Evolutionary conservation across 2,329 filamentous ascomycete genomes (phyloP), one percentile per base, ranked within the genome.

Genomic region (Paecilomyces dactylethromorphus): DNA sequence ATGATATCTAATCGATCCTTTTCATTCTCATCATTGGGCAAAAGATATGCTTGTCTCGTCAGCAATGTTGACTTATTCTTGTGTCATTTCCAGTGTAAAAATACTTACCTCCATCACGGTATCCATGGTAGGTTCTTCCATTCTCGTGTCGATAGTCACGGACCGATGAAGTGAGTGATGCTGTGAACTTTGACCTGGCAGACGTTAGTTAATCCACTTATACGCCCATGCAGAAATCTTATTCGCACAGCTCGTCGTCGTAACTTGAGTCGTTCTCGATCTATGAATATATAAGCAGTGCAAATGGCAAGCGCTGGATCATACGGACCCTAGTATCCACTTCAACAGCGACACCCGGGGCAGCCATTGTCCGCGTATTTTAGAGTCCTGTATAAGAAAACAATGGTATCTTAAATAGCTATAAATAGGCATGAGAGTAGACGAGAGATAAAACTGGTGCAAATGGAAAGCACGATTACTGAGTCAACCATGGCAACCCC

Each of bases 81-180:
- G 5, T 26, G 5, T 5, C 5, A 26, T 26, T 5, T 18, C 31
- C 1, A 11, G 13, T 52, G 35, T 35, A 52, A 26, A 10, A n/a
- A 39, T 5, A 5, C 35, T 22, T 56, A 56, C 55, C 15, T 7
- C 55, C 55, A 56, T 56, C 45, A 26, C 55, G 21, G 59, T 69
- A 73, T 12, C 69, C 68, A 63, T 73, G 71, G 54, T 73, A 74
- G 7, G 69, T 68, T 49, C 72, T 65, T 8, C 71, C 71, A 61
- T 74, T 71, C 61, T 74, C 72, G 54, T 58, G 65, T 26, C 62
- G 60, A 59, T 69, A 65, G 12, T 61, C 55, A 24, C 52, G 55
- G n/a, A 56, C 11, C 1, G 55, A 56, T 26, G 55, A 56, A 2
- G 45, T 56, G 15, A 56, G 55, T 6, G 55, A 56, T 8, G 55